Conservation (phyloP, 164 flowering plant species). For the Macadamia integrifolia region DNA sequence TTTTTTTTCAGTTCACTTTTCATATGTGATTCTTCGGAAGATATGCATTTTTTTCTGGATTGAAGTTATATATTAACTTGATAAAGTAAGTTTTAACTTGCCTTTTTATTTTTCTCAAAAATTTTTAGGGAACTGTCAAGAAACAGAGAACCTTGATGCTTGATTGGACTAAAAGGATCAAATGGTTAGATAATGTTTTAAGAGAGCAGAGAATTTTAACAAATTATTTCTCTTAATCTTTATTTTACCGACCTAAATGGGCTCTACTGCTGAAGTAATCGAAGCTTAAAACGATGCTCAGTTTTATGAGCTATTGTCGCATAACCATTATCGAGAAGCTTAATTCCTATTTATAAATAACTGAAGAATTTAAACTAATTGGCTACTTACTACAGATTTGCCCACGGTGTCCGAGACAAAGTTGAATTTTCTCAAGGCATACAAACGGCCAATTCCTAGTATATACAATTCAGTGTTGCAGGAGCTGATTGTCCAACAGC, state of each 20-base stretch:
- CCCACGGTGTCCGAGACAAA: conserved; percentile 89
- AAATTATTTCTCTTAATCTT: no score
- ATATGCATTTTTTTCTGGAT: no score
- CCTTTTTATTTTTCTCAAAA: neutral
- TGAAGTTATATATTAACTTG: neutral
- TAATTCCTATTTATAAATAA: no score
- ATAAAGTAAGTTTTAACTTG: neutral
- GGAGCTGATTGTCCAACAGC: conserved; percentile 91
- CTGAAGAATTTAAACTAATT: neutral
- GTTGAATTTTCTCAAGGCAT: conserved; percentile 63
- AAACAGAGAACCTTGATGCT: neutral
- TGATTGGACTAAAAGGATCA: neutral
- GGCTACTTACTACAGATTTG: conserved; percentile 31
- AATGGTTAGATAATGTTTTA: no score
- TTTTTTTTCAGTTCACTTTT: neutral
- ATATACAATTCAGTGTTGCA: conserved; percentile 84
- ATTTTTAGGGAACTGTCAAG: neutral
- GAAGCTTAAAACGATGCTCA: neutral
- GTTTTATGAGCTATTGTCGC: neutral
- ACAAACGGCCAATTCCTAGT: conserved; percentile 89
- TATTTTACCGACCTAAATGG: no score
- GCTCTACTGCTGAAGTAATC: no score
- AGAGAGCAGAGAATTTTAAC: no score
- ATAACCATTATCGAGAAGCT: neutral
- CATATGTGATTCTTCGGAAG: neutral